Conservation (phyloP, 768 basidiomycete species). For the Melanogaster broomeanus region DNA sequence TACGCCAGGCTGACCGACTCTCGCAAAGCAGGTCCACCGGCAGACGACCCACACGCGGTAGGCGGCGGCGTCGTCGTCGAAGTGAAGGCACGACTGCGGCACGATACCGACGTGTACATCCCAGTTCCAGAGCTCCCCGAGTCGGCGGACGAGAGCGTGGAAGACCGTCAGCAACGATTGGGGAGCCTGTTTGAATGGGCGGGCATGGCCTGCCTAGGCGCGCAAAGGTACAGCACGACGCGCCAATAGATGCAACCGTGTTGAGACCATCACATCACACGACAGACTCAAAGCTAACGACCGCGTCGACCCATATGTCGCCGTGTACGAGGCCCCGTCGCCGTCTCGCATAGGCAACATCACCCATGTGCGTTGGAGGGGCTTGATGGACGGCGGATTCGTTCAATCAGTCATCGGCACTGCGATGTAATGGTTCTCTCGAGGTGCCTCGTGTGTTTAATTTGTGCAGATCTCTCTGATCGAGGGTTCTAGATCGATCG, state of each 20-base stretch:
- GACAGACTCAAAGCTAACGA: constrained; percentile 61
- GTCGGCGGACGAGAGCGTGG: constrained; percentile 34
- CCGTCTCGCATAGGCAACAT: constrained; percentile 46
- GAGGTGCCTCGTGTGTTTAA: not conserved
- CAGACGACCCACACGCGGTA: not conserved
- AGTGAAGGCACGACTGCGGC: constrained; percentile 25
- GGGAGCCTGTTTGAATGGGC: constrained; percentile 67
- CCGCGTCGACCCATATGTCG: constrained; percentile 67
- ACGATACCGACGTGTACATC: constrained; percentile 38
- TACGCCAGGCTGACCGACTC: not conserved
- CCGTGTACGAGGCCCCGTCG: constrained; percentile 59
- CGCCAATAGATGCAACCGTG: not conserved
- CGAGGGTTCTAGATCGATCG: constrained; percentile 1
- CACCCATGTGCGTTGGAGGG: constrained; percentile 60
- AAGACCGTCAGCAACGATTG: constrained; percentile 52
- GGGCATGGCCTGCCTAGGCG: constrained; percentile 65
- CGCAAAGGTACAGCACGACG: constrained; percentile 53
- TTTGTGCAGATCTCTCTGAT: not conserved
- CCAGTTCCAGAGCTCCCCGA: constrained; percentile 38
- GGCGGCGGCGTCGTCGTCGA: too few relatives aligned
- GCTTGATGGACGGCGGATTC: constrained; percentile 54
- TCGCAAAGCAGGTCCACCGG: not conserved
- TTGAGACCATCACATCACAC: not conserved
- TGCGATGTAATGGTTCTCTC: constrained; percentile 29
- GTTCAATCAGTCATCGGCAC: constrained; percentile 52